A percentile compares a stretch with the other conserved stretches of the same genome.
Evolutionary conservation across 2,329 filamentous ascomycete genomes (phyloP).

Genomic region (Bipolaris bicolor): DNA sequence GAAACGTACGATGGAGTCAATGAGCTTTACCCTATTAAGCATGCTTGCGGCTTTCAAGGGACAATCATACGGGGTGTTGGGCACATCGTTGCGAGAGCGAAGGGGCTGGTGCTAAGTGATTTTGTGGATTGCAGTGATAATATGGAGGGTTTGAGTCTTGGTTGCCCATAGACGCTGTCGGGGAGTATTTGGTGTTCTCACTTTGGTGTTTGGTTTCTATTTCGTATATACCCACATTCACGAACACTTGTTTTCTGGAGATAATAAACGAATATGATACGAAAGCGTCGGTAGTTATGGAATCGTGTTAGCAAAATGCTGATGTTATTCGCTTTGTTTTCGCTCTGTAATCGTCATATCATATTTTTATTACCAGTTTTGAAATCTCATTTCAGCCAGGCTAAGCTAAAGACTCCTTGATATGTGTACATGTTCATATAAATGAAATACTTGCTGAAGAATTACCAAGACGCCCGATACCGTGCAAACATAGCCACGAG

Average conservation of each 20-base stretch:
- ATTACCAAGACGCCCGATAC: too few species aligned
- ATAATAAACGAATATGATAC: not conserved
- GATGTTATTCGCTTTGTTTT: too few species aligned
- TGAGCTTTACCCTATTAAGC: not conserved
- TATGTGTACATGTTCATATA: too few species aligned
- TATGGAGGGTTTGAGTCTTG: not conserved
- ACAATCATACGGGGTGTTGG: not conserved
- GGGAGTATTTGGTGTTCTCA: not conserved
- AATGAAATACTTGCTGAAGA: too few species aligned
- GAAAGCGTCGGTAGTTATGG: not conserved
- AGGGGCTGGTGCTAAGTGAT: not conserved
- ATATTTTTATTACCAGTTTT: too few species aligned
- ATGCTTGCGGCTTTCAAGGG: not conserved
- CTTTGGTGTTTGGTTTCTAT: not conserved
- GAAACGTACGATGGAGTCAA: not conserved
- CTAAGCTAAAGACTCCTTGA: too few species aligned
- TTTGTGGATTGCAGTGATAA: not conserved
- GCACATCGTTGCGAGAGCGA: not conserved
- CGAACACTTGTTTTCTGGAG: not conserved
- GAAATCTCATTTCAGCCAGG: too few species aligned
- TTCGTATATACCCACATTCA: not conserved
- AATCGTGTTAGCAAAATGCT: too few species aligned
- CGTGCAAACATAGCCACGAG: too few species aligned
- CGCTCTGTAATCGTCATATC: too few species aligned
- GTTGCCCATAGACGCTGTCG: too few species aligned